These are phyloP conservation scores for Fusarium longipes DNA, from an alignment of 2,329 filamentous ascomycete species.

Conservation along the genomic window DNA sequence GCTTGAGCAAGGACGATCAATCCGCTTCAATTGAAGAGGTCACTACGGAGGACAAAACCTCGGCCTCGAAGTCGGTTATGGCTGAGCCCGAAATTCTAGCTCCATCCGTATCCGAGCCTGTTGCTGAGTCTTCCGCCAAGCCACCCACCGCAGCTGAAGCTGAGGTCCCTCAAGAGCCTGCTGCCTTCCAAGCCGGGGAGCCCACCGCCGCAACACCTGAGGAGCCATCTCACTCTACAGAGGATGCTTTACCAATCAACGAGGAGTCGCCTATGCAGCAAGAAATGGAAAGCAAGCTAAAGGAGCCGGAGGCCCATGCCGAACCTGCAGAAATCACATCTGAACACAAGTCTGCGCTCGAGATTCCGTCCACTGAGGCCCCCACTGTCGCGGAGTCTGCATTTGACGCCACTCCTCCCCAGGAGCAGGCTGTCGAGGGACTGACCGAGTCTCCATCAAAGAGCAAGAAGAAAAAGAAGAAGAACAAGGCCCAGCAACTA, in stretches of 20 bases:
- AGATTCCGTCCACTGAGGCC: not conserved
- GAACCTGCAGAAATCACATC: slow-evolving; percentile 15
- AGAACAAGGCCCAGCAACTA: slow-evolving; percentile 32
- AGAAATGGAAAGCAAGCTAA: not conserved
- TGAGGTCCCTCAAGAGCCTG: slow-evolving; percentile 1
- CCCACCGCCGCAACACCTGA: not conserved
- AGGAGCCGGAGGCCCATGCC: not conserved
- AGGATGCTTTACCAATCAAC: not conserved
- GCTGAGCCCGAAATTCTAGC: not conserved
- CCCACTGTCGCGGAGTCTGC: slow-evolving; percentile 17
- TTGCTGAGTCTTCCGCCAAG: not conserved
- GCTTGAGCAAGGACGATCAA: not conserved
- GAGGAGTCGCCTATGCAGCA: not conserved
- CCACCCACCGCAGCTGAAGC: not conserved
- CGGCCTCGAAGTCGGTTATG: not conserved
- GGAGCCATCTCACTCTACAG: not conserved
- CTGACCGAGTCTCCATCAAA: slow-evolving; percentile 22
- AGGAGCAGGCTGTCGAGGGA: slow-evolving; percentile 11
- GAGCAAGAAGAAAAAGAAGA: slow-evolving; percentile 46
- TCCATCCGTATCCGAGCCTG: not conserved
- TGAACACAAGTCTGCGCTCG: slow-evolving; percentile 9
- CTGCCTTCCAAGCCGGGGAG: not conserved
- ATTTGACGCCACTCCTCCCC: slow-evolving; percentile 15
- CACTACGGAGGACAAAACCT: not conserved
- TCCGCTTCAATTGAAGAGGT: not conserved